Conservation (phyloP, 805 yeast genomes). For the Candida alai region DNA sequence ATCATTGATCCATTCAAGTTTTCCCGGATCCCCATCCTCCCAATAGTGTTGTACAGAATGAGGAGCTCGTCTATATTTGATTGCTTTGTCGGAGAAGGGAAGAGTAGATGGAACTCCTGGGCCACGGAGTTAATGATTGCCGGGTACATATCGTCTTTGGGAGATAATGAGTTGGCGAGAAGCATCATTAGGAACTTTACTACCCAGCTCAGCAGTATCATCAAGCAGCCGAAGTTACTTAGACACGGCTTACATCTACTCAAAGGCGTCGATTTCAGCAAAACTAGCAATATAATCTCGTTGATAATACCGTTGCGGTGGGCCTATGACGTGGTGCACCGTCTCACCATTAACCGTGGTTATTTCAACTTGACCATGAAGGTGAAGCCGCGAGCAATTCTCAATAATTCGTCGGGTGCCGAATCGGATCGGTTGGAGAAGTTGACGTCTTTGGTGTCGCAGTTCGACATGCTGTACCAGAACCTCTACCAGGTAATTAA, state of each 20-base stretch:
- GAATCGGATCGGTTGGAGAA: constrained; percentile 23
- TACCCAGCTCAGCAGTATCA: neutral
- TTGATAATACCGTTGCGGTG: constrained; percentile 34
- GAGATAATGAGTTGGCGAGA: constrained; percentile 28
- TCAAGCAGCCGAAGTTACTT: constrained; percentile 6
- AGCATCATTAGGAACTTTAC: constrained; percentile 1
- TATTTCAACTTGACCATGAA: constrained; percentile 28
- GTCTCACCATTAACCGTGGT: constrained; percentile 29
- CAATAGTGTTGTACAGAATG: constrained; percentile 36
- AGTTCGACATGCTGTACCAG: too few species aligned
- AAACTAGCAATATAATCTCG: constrained; percentile 29
- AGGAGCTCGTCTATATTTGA: constrained; percentile 27
- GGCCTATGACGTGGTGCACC: constrained; percentile 31
- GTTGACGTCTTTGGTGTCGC: constrained; percentile 11
- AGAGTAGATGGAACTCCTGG: constrained; percentile 16
- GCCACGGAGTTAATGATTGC: constrained; percentile 31
- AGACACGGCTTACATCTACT: constrained; percentile 11
- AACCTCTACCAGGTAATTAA: too few species aligned
- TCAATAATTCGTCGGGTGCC: constrained; percentile 21
- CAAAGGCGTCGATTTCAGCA: constrained; percentile 26
- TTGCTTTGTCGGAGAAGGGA: constrained; percentile 24
- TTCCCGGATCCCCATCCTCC: constrained; percentile 35
- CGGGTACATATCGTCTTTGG: constrained; percentile 36
- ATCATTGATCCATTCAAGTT: constrained; percentile 34
- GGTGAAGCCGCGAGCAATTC: constrained; percentile 30